Base-by-base conservation (phyloP, 208 protist genomes). In the Wallacemonas sp. region DNA sequence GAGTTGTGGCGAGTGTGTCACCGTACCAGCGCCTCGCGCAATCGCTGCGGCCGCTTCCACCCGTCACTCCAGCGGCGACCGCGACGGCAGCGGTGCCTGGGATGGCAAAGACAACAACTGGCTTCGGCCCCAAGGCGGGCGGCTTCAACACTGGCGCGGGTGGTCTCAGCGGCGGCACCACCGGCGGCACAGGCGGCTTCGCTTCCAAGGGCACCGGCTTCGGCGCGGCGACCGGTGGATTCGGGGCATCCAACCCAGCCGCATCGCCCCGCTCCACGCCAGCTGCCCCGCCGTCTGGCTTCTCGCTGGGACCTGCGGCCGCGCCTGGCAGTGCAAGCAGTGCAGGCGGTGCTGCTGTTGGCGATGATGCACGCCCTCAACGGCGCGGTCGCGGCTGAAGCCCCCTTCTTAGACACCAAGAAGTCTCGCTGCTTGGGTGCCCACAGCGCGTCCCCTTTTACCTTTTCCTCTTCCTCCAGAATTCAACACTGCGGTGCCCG, bases 11-110 rank as follows among this genome's bases (percentile, higher is more conserved):
- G 45, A 46, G 33, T 26, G 36, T 52, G 38, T 44, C 38, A 27
- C 37, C 12, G 48, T 45, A 13, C 19, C 68, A 71, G 29, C 69
- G 52, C 15, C 71, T 44, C 36, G 72, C 70, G 53, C 70, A 68
- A 50, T 67, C 68, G 29, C 71, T 74, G 59, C 64, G 70, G 57
- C 55, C 69, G 24, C 73, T 74, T 27, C 52, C 32, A 0, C 55
- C 55, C 13, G 38, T 36, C 21, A 17, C 33, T n/a, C n/a, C n/a
- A n/a, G n/a, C n/a, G n/a, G n/a, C n/a, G n/a, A n/a, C n/a, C n/a
- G n/a, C n/a, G n/a, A n/a, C n/a, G n/a, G n/a, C n/a, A n/a, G n/a
- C n/a, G n/a, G n/a, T n/a, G n/a, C n/a, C n/a, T n/a, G n/a, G n/a
- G n/a, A n/a, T n/a, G n/a, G n/a, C n/a, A n/a, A n/a, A n/a, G n/a